Base-by-base conservation (phyloP, 768 basidiomycete species). In the Leucogyrophana mollusca region DNA sequence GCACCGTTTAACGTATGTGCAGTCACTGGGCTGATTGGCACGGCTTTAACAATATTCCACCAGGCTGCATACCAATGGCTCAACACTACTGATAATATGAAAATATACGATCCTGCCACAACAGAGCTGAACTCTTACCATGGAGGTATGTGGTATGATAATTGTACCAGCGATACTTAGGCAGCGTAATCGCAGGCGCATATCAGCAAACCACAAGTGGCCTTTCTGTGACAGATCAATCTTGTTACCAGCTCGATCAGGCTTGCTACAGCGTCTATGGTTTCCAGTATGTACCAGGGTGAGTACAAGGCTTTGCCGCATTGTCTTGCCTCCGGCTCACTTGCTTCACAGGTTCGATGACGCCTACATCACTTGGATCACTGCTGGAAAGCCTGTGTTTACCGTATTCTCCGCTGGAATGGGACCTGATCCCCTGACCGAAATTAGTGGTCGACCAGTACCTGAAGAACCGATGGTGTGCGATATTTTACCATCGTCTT, bases 381-480 rank as follows among this genome's bases (percentile, higher is more conserved):
- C 73, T 56, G 65, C 82, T 42, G 72, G 65, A 48, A 68, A 74
- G 43, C 61, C 68, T 4, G 71, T 78, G 7, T 86, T 83, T 85
- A 83, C 82, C 7, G 48, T 86, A 37, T 65, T 70, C 40, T 68
- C 67, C 3, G 65, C 59, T 2, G 79, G 76, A 9, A 47, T 87
- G 37, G 80, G 61, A 1, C 59, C 76, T 0, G 80, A 90, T 62
- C 37, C 70, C 2, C 54, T 55, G 17, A 73, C 74, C 0, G 74
- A 83, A 49, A 82, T 89, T 35, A 61, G 72, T 9, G 62, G 73
- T 2, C 71, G 88, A n/a, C 73, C 78, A 3, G 69, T 90, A 18
- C 69, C 87, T 0, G 73, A 79, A 53, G 88, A 90, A 52, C 88
- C 88, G 1, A 84, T 89, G 82, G 82, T 82, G 51, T 9, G 69